A percentile compares a stretch with the other conserved stretches of the same genome.
phyloP scores from a whole-genome alignment of 2,329 filamentous ascomycete species.

The Xylariaceae sp. region DNA sequence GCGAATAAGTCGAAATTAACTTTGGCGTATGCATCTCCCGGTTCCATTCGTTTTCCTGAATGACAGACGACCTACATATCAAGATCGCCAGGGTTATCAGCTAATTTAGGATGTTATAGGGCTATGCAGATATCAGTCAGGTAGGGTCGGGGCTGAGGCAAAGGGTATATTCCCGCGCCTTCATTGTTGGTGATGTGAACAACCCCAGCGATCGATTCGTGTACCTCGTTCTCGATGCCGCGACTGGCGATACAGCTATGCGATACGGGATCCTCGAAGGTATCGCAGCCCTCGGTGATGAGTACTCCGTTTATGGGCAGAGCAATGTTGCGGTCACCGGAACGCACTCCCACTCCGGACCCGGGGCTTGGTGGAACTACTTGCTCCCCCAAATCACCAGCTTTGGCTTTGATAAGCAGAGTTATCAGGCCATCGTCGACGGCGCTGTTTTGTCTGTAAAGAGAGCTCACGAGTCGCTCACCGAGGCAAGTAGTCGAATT shows the following conservation, averaged over 20 bases:
- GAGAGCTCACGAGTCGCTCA: conserved; percentile 74
- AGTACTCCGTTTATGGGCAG: conserved; percentile 76
- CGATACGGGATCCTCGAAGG: conserved; percentile 81
- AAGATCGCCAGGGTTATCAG: background rate
- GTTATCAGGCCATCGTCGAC: conserved; percentile 85
- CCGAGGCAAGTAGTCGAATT: conserved; percentile 44
- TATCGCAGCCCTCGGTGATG: conserved; percentile 68
- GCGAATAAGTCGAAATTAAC: conserved; percentile 74
- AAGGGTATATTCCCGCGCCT: conserved; percentile 83
- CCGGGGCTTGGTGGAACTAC: conserved; percentile 92
- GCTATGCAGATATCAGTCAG: conserved; percentile 52
- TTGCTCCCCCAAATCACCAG: conserved; percentile 88
- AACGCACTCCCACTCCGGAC: conserved; percentile 88
- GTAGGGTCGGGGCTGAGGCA: conserved; percentile 84
- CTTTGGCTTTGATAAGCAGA: conserved; percentile 82
- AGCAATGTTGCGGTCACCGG: conserved; percentile 88
- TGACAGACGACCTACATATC: conserved; percentile 64
- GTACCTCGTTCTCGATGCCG: conserved; percentile 85
- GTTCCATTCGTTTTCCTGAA: background rate
- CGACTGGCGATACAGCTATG: conserved; percentile 85
- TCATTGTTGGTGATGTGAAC: conserved; percentile 76
- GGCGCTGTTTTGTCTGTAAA: conserved; percentile 80
- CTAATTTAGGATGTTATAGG: conserved; percentile 18
- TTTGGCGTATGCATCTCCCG: conserved; percentile 75
- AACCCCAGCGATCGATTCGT: conserved; percentile 74